Base-by-base conservation (phyloP, 176 grass and related monocot genomes). In the Ampelocalamus luodianensis region DNA sequence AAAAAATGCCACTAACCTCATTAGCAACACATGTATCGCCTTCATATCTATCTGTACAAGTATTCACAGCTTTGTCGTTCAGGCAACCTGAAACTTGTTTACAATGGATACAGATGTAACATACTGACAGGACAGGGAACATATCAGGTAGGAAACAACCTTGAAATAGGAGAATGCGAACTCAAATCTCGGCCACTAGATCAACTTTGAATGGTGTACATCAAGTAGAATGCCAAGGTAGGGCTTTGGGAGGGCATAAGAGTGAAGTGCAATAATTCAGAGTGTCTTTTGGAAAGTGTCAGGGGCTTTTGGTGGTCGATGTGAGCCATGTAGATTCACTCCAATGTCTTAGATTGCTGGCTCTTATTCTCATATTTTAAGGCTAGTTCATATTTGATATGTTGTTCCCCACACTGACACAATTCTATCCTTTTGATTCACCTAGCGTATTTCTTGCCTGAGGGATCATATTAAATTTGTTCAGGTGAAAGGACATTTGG, bases 401-500 rank as follows among this genome's bases (percentile, higher is more conserved):
- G 17, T 18, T 84, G 17, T 18, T 84, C 26, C 22, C 23, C 5
- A 26, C 77, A 37, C 36, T 53, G 40, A 38, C 18, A 48, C 48
- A 77, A 48, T 65, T 63, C 2, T 61, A 79, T 62, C 34, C 43
- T 82, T 63, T 89, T 67, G 17, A 49, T 73, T 74, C 51, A 86
- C 67, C 50, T 72, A 68, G 48, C 63, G 36, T 71, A 50, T 88
- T 69, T 67, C 43, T 90, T 66, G 50, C 11, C 6, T 70, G 34
- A 53, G 29, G 40, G 58, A 10, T 83, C 40, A 68, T 84, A 10
- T 84, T 61, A 67, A 83, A 73, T 86, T 34, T 84, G 56, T 45
- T 75, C 72, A 97, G 94, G 94, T 90, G 87, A 93, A 76, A 93
- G 94, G 69, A 93, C 94, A 26, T 93, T 97, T 66, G 91, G 94